phyloP scores from a whole-genome alignment of 768 basidiomycete genomes.

The Calvatia gigantea region DNA sequence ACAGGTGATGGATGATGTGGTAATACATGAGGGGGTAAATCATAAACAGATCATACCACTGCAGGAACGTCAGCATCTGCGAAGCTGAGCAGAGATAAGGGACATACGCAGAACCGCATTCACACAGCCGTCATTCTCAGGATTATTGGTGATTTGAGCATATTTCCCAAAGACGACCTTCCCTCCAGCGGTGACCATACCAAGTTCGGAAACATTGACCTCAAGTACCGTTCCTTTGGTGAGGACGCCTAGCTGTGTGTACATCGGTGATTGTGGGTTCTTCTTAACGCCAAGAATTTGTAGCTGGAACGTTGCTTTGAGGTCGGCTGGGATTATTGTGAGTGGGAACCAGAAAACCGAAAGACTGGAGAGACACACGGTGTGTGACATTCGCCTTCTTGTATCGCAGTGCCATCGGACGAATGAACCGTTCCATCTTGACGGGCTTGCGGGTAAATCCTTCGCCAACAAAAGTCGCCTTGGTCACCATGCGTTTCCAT shows the following conservation, averaged over 20 bases:
- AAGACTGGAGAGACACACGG: constrained; percentile 51
- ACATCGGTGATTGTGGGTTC: constrained; percentile 99
- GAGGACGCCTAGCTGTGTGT: constrained; percentile 92
- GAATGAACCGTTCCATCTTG: constrained; percentile 97
- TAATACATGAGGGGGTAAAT: constrained; percentile 5
- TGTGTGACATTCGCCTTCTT: constrained; percentile 99
- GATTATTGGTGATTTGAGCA: constrained; percentile 91
- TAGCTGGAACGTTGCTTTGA: constrained; percentile 98
- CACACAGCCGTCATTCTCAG: constrained; percentile 95
- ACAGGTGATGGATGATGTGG: constrained; percentile 13
- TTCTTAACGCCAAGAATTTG: constrained; percentile 98
- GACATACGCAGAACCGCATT: constrained; percentile 87
- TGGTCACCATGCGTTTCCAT: constrained; percentile 99
- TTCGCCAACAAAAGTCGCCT: constrained; percentile 98
- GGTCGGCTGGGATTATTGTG: constrained; percentile 60
- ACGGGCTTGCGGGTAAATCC: constrained; percentile 98
- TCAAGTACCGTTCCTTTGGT: constrained; percentile 99
- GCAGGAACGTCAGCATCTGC: constrained; percentile 2
- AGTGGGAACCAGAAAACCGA: constrained; percentile 1
- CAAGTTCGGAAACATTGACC: constrained; percentile 97
- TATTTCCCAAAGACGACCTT: constrained; percentile 94
- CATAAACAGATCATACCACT: constrained; percentile 25
- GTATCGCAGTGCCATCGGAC: constrained; percentile 96
- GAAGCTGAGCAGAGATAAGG: constrained; percentile 15
- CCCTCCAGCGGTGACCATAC: constrained; percentile 95